Conservation (phyloP, 495 filamentous ascomycete species). For the Venustampulla echinocandica region DNA sequence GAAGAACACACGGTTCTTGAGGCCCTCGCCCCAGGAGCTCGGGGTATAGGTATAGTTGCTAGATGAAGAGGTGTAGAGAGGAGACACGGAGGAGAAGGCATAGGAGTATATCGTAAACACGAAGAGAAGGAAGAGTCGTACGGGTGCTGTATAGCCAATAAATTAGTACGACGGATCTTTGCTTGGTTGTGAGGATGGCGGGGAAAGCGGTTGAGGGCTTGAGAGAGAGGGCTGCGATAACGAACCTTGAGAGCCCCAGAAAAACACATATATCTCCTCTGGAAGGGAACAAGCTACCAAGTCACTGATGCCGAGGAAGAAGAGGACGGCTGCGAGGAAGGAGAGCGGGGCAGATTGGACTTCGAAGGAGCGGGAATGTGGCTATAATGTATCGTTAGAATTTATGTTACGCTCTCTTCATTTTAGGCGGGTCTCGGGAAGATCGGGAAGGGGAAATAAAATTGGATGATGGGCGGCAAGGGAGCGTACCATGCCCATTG, state of each 20-base stretch:
- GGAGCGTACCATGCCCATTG: conserved; percentile 60
- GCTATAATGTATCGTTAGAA: conserved; percentile 20
- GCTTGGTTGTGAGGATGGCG: conserved; percentile 2
- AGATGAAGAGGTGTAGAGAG: conserved; percentile 22
- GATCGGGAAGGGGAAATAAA: too few species aligned
- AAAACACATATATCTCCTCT: conserved; percentile 53
- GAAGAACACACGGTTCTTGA: conserved; percentile 76
- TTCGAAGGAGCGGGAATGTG: conserved; percentile 47
- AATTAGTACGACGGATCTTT: conserved; percentile 9
- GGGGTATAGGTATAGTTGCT: conserved; percentile 22
- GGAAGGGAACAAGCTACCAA: conserved; percentile 63
- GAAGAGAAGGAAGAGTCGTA: conserved; percentile 60
- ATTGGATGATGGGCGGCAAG: not conserved
- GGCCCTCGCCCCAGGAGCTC: conserved; percentile 41
- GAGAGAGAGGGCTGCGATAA: conserved; percentile 55
- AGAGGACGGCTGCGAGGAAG: conserved; percentile 62
- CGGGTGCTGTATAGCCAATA: conserved; percentile 34
- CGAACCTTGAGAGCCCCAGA: conserved; percentile 65
- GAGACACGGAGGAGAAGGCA: conserved; percentile 36
- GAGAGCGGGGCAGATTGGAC: conserved; percentile 56
- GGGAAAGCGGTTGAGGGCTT: conserved; percentile 28
- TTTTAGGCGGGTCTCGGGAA: too few species aligned
- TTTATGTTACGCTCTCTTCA: not conserved
- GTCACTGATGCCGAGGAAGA: conserved; percentile 59
- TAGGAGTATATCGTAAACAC: conserved; percentile 61